Evolutionary conservation across 2,329 filamentous ascomycete species (phyloP).

Genomic region (Emmonsiellopsis sp.): DNA sequence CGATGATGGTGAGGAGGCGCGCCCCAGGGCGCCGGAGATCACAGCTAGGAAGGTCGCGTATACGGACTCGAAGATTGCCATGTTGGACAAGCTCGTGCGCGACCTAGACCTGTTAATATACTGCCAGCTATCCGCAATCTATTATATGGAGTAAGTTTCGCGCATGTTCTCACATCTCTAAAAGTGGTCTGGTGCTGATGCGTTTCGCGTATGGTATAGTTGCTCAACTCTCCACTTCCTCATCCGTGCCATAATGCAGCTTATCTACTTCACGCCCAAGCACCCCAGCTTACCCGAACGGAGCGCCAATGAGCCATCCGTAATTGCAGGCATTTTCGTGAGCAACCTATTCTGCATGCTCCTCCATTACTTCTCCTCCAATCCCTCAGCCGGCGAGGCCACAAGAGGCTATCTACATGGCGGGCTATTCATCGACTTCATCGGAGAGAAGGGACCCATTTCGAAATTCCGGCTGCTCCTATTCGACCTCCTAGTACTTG

Average conservation of each 20-base stretch:
- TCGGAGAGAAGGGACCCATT: constrained; percentile 50
- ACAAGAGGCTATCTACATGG: constrained; percentile 50
- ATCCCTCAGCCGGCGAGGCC: constrained; percentile 43
- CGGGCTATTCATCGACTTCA: constrained; percentile 54
- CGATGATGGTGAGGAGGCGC: constrained; percentile 10
- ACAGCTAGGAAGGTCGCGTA: constrained; percentile 24
- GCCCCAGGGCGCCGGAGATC: constrained; percentile 11
- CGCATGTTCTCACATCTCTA: neutral
- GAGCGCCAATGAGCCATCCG: constrained; percentile 42
- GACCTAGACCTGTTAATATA: constrained; percentile 52
- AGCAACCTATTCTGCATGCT: constrained; percentile 48
- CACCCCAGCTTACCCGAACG: constrained; percentile 39
- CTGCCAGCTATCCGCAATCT: constrained; percentile 51
- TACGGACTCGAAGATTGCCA: constrained; percentile 32
- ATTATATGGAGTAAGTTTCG: constrained; percentile 51
- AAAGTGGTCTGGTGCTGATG: neutral
- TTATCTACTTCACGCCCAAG: constrained; percentile 51
- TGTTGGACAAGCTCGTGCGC: constrained; percentile 47
- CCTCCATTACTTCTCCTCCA: constrained; percentile 45
- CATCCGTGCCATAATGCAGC: constrained; percentile 46
- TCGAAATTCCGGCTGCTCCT: constrained; percentile 43
- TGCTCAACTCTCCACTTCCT: constrained; percentile 50
- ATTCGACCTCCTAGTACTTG: constrained; percentile 45
- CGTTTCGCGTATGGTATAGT: constrained; percentile 25
- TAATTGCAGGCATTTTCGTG: constrained; percentile 44